Evolutionary conservation across 768 basidiomycete genomes (phyloP).

Genomic region (Russula vinacea): DNA sequence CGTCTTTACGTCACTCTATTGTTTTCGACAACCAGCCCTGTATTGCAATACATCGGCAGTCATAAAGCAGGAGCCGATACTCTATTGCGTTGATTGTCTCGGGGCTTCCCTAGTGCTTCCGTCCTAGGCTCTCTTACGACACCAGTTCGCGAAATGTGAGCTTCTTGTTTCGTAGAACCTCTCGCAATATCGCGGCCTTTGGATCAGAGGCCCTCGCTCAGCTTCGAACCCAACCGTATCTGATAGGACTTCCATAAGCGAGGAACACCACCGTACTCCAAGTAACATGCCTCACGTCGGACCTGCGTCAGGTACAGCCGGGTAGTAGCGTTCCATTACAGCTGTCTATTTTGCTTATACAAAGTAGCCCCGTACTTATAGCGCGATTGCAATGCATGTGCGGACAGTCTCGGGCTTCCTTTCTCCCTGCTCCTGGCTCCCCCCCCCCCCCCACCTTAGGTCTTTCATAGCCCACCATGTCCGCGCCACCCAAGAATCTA

Average conservation of each 20-base stretch:
- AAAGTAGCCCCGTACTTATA: neutral
- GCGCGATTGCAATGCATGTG: neutral
- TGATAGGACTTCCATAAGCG: too few relatives aligned
- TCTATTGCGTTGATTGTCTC: too few relatives aligned
- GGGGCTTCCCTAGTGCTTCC: neutral
- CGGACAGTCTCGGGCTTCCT: neutral
- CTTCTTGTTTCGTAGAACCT: neutral
- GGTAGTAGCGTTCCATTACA: conserved; percentile 14
- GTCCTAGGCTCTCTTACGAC: neutral
- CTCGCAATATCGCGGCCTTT: neutral
- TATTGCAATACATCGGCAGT: neutral
- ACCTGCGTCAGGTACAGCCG: conserved; percentile 8
- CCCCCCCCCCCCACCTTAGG: neutral
- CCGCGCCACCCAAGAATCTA: neutral
- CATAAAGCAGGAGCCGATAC: neutral
- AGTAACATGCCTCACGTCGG: neutral
- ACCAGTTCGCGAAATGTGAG: neutral
- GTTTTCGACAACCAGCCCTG: neutral
- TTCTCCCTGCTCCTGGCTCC: neutral
- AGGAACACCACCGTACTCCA: too few relatives aligned
- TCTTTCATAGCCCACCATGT: neutral
- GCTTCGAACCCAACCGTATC: too few relatives aligned
- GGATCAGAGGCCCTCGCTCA: neutral
- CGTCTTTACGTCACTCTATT: neutral
- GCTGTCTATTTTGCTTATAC: conserved; percentile 1